Conservation (phyloP, 1,284 basidiomycete species). For the Trametes polyzona region DNA sequence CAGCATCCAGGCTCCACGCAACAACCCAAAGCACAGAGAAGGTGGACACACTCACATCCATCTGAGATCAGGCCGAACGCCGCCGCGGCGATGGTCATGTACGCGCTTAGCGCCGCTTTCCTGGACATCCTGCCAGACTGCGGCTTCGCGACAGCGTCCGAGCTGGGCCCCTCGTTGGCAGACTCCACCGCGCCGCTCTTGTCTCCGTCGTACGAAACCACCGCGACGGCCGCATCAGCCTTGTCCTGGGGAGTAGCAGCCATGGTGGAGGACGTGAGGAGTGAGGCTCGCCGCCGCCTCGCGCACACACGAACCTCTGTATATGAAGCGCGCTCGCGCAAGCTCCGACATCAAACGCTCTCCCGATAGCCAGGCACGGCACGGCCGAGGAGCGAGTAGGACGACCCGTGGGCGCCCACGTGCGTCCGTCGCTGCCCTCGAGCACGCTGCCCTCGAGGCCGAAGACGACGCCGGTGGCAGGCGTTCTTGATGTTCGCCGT, state of each 20-base stretch:
- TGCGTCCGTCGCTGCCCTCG: neutral
- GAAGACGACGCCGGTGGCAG: neutral
- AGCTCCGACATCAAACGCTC: conserved; percentile 20
- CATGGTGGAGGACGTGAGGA: conserved; percentile 20
- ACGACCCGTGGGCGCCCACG: conserved; percentile 7
- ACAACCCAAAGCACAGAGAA: neutral
- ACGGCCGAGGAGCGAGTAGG: neutral
- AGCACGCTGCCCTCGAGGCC: neutral
- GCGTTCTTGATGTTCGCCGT: conserved; percentile 1
- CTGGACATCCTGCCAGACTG: conserved; percentile 12
- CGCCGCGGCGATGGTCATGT: conserved; percentile 65
- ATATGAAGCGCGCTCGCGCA: conserved; percentile 1
- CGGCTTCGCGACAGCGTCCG: conserved; percentile 4
- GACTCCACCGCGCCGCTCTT: conserved; percentile 3
- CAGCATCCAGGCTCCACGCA: neutral
- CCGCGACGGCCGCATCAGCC: conserved; percentile 14
- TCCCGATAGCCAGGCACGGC: conserved; percentile 1
- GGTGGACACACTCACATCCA: conserved; percentile 52
- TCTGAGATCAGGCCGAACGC: conserved; percentile 73
- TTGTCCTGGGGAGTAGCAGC: conserved; percentile 7
- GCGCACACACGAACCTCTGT: neutral
- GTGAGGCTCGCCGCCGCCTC: conserved; percentile 6
- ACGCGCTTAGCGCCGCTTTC: conserved; percentile 53
- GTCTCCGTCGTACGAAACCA: conserved; percentile 8
- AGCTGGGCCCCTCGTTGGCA: too few relatives aligned